Conservation (phyloP, 495 filamentous ascomycete genomes). For the Penicillium psychrofluorescens region DNA sequence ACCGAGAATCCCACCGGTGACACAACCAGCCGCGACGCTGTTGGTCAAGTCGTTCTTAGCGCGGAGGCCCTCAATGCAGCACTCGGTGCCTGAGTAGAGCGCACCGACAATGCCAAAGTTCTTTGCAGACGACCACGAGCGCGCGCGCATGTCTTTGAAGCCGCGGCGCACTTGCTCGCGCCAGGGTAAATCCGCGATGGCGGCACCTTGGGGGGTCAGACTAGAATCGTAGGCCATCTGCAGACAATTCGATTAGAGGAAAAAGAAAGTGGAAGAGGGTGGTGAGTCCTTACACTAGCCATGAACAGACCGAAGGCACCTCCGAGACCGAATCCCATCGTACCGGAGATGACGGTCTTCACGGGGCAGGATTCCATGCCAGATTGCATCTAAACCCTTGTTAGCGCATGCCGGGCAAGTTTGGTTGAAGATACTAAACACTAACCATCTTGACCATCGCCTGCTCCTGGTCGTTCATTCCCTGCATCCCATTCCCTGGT, state of each 20-base stretch:
- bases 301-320: constrained; percentile 94
- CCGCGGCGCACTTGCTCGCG: constrained; percentile 73
- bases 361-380: constrained; percentile 84
- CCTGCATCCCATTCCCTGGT: constrained; percentile 15
- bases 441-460: constrained; percentile 46
- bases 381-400: constrained; percentile 54
- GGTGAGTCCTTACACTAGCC: too few species aligned
- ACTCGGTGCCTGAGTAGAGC: constrained; percentile 88
- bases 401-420: constrained; percentile 12
- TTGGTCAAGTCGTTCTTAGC: constrained; percentile 94
- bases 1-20: constrained; percentile 84
- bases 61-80: constrained; percentile 81
- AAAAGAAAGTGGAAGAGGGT: too few species aligned
- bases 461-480: constrained; percentile 47
- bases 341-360: constrained; percentile 76
- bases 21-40: constrained; percentile 78
- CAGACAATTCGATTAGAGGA: too few species aligned
- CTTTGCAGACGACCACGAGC: constrained; percentile 79
- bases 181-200: constrained; percentile 66
- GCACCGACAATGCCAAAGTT: constrained; percentile 92
- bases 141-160: constrained; percentile 87
- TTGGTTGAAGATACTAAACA: constrained; percentile 21
- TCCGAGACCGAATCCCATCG: constrained; percentile 83
- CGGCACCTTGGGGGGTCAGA: too few species aligned
- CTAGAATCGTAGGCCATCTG: too few species aligned